phyloP scores from a whole-genome alignment of 495 filamentous ascomycete species.

The Cladorrhinum samala region DNA sequence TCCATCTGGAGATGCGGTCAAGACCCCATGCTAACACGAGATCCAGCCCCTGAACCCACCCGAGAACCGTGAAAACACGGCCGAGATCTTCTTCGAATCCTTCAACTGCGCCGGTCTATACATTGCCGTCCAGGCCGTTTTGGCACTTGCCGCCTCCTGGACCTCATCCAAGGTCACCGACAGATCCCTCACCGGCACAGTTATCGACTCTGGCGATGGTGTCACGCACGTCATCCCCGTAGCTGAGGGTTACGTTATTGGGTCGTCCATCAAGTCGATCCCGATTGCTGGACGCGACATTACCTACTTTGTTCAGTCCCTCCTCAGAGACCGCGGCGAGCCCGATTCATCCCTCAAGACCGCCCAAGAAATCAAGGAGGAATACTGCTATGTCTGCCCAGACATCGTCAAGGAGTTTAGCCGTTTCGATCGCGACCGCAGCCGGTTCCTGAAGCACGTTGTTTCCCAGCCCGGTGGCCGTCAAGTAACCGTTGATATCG shows the following conservation, averaged over 20 bases:
- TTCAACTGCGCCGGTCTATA: slow-evolving; percentile 99
- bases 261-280: slow-evolving; percentile 97
- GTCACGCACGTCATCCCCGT: slow-evolving; percentile 99
- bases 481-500: slow-evolving; percentile 80
- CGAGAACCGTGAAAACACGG: slow-evolving; percentile 97
- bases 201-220: slow-evolving; percentile 95
- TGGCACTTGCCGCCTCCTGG: slow-evolving; percentile 95
- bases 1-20: no score
- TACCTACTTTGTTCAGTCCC: slow-evolving; percentile 94
- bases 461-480: slow-evolving; percentile 83
- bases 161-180: slow-evolving; percentile 96
- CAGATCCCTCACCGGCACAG: slow-evolving; percentile 92
- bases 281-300: slow-evolving; percentile 96
- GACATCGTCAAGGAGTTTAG: slow-evolving; percentile 98
- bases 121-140: slow-evolving; percentile 95
- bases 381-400: slow-evolving; percentile 95
- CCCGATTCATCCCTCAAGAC: slow-evolving; percentile 96
- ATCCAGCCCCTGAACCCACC: slow-evolving; percentile 90
- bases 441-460: slow-evolving; percentile 81
- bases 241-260: slow-evolving; percentile 97
- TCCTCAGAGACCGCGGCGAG: slow-evolving; percentile 93
- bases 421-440: slow-evolving; percentile 85
- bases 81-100: slow-evolving; percentile 99
- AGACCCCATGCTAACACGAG: slow-evolving; percentile 17
- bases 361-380: slow-evolving; percentile 94